Conservation (phyloP, 1,139 yeast species). For the Yamadazyma atlantica region DNA sequence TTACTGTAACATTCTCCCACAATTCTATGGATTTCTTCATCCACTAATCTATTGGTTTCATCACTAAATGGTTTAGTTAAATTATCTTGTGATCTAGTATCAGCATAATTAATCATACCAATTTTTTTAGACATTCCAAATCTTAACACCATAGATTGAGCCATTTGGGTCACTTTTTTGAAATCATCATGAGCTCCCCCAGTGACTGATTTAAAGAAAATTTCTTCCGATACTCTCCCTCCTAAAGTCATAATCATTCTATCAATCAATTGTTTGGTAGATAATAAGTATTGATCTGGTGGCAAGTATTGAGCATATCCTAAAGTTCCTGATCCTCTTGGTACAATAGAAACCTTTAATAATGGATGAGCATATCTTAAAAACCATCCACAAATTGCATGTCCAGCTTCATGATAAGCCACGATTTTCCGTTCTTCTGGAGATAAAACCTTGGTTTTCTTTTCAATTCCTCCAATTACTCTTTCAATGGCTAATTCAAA, state of each 20-base stretch:
- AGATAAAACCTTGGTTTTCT: slow-evolving; percentile 78
- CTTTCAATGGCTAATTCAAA: slow-evolving; percentile 97
- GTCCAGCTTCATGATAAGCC: slow-evolving; percentile 98
- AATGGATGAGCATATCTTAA: slow-evolving; percentile 87
- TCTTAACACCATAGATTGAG: slow-evolving; percentile 87
- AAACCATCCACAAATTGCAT: slow-evolving; percentile 97
- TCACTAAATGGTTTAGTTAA: slow-evolving; percentile 91
- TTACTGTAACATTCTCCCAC: slow-evolving; percentile 73
- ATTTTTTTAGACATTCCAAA: slow-evolving; percentile 88
- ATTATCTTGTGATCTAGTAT: slow-evolving; percentile 55
- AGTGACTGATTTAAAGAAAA: slow-evolving; percentile 85
- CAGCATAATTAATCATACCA: slow-evolving; percentile 75
- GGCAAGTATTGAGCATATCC: slow-evolving; percentile 99
- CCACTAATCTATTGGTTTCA: slow-evolving; percentile 76
- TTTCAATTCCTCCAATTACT: slow-evolving; percentile 94
- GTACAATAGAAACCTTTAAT: slow-evolving; percentile 91
- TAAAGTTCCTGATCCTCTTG: slow-evolving; percentile 93
- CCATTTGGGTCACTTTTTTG: slow-evolving; percentile 94
- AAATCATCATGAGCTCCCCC: slow-evolving; percentile 97
- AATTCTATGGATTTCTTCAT: slow-evolving; percentile 78
- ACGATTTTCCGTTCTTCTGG: slow-evolving; percentile 85
- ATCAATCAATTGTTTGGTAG: slow-evolving; percentile 76
- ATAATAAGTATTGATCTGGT: slow-evolving; percentile 82
- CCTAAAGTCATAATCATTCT: slow-evolving; percentile 97
- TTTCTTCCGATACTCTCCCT: slow-evolving; percentile 93